Base-by-base conservation (phyloP, 108 stramenopile genomes). In the Cyclotella kingstonii region DNA sequence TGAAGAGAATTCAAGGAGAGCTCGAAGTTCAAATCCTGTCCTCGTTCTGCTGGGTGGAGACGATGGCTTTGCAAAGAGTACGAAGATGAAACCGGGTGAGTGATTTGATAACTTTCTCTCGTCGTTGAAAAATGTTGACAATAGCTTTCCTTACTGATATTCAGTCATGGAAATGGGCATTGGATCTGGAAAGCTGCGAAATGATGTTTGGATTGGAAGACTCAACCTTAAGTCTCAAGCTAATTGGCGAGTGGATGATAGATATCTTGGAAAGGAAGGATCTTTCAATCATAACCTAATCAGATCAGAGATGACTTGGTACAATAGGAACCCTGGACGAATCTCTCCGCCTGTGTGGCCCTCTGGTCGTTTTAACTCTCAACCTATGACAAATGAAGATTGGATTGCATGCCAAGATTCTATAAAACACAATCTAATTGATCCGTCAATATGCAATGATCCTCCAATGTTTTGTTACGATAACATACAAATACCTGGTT, bases 361-460 rank as follows among this genome's bases (percentile, higher is more conserved):
- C 30, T 50, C 58, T 0, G 77, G 50, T 10, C 21, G 36, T 8
- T 12, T 15, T 3, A n/a, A 54, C 38, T 28, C 46, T 0, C 26
- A 41, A n/a, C 75, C 76, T 14, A 14, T 80, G 43, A 71, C 83
- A 8, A 67, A 88, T 54, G 86, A 90, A 26, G 81, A 86, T 3
- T 90, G 86, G 84, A 88, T 90, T 56, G 46, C 65, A 34, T 87
- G 89, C 45, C 81, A 87, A 77, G 75, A 82, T 18, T 60, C 51
- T 3, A 68, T 76, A 41, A 70, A 58, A 5, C 43, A 71, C 23
- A 51, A 60, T 29, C 68, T 77, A 2, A 34, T 33, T 22, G 60
- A 77, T 41, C 75, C 68, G 14, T 51, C 69, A 19, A 46, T 65
- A 9, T 70, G 71, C 23, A 41, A 68, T 4, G 60, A 63, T 3